Base-by-base conservation (phyloP, 352 stramenopile species). In the Phytophthora sp. region DNA sequence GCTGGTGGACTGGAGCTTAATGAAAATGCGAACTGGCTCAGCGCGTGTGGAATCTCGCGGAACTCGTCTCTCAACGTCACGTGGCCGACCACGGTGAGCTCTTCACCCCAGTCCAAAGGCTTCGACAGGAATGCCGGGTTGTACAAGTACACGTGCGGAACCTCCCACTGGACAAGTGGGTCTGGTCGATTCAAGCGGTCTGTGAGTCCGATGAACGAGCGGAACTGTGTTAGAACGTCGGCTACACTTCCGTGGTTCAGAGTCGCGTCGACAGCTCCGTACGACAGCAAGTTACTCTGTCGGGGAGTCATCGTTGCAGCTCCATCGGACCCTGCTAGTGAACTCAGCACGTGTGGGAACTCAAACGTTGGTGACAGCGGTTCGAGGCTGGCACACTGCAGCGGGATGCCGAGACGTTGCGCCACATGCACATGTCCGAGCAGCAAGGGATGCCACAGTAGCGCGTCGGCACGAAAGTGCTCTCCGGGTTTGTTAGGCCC, bases 141-240 rank as follows among this genome's bases (percentile, higher is more conserved):
- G 58, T 62, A 82, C 26, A 79, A 48, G 30, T 85, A 85, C 34
- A 70, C 62, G 52, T 81, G 65, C 0, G 76, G 73, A 13, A 76
- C 66, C 45, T 73, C 55, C 73, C 76, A 82, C 23, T 72, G 42
- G 15, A 61, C 54, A 13, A 79, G 31, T 35, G 55, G 54, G 34
- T 71, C 62, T 4, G 51, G 32, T 8, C 48, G 37, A n/a, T 71
- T 49, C 20, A 55, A 46, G 9, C 41, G 41, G 3, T 30, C 68
- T 5, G 52, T 63, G n/a, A 80, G 59, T 6, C 69, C 69, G 11
- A 85, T 66, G 37, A 62, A 69, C 6, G 58, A 44, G 20, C 76
- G 70, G 24, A 85, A 85, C 32, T 76, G 56, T 10, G 69, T 68
- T 32, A 85, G 23, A 1, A 78, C 42, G 5, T 77, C 53, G 5